Evolutionary conservation across 352 stramenopile genomes (phyloP).

Genomic region (Proteromonas lacertae): DNA sequence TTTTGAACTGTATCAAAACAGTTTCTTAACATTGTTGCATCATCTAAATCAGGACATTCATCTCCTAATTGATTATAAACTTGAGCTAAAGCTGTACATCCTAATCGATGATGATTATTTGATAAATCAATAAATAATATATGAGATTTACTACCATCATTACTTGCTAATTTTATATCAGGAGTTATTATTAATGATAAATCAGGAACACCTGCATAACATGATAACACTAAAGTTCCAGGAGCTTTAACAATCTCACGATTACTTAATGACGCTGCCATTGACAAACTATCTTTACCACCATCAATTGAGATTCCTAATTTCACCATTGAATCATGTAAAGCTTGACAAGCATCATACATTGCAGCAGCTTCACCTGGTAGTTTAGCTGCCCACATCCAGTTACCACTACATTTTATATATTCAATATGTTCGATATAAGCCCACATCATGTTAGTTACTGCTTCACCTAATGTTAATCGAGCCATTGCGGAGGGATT

Average conservation of each 20-base stretch:
- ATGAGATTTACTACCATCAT: conserved; percentile 21
- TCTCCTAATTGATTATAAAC: conserved; percentile 40
- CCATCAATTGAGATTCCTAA: conserved; percentile 83
- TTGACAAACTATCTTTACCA: conserved; percentile 94
- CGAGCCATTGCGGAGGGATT: conserved; percentile 69
- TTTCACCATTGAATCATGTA: conserved; percentile 66
- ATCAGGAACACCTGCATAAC: conserved; percentile 80
- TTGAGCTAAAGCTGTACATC: conserved; percentile 73
- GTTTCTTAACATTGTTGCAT: conserved; percentile 51
- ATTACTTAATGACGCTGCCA: conserved; percentile 44
- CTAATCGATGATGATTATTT: conserved; percentile 35
- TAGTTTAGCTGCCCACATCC: conserved; percentile 98
- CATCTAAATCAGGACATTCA: conserved; percentile 50
- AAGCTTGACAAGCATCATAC: conserved; percentile 82
- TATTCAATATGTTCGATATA: conserved; percentile 61
- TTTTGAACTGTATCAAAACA: conserved; percentile 65
- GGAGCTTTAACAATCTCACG: conserved; percentile 85
- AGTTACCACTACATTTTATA: conserved; percentile 89
- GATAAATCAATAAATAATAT: conserved; percentile 63
- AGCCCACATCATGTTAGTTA: conserved; percentile 95
- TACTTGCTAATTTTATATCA: conserved; percentile 50
- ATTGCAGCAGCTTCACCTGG: conserved; percentile 84
- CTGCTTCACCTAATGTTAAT: conserved; percentile 72
- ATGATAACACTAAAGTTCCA: conserved; percentile 78
- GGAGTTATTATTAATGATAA: conserved; percentile 81